Percentiles rank a stretch among this genome's conserved stretches.
Evolutionary conservation across 441 rosid genomes (phyloP).

Genomic region (Geranium incanum): DNA sequence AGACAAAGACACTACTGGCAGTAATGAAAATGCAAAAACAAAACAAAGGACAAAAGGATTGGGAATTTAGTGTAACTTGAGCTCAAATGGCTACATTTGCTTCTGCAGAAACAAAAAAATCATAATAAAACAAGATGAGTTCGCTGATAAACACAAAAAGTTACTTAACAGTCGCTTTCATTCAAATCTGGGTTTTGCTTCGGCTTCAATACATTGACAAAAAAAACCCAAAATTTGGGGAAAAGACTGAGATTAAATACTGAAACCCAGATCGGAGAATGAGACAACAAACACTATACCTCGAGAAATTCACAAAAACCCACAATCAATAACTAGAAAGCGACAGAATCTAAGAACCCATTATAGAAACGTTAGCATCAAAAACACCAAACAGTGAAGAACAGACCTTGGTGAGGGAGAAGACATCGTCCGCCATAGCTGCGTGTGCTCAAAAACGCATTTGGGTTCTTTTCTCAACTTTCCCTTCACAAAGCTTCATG

Average conservation of each 20-base stretch:
- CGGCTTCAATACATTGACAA: conserved; percentile 9
- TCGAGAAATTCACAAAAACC: conserved; percentile 6
- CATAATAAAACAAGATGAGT: conserved; percentile 15
- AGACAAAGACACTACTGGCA: not conserved
- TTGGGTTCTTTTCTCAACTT: conserved; percentile 16
- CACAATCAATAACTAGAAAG: conserved; percentile 11
- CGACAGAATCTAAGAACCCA: not conserved
- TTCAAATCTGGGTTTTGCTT: conserved; percentile 25
- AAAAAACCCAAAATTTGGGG: conserved; percentile 17
- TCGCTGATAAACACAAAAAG: conserved; percentile 21
- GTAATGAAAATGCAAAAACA: not conserved
- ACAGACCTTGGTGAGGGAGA: conserved; percentile 46
- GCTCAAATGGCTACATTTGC: not conserved
- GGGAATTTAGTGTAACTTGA: not conserved
- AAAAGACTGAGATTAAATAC: not conserved
- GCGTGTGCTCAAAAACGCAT: conserved; percentile 38
- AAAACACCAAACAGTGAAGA: not conserved
- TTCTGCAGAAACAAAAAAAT: not conserved
- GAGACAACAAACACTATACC: conserved; percentile 16
- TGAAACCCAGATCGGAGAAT: conserved; percentile 26
- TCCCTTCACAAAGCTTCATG: conserved; percentile 7
- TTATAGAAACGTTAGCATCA: not conserved
- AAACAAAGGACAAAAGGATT: not conserved
- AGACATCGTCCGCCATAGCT: conserved; percentile 56
- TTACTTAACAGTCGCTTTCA: too few species aligned